phyloP scores from a whole-genome alignment of 1,139 yeast species.

The Kazachstania sp. region DNA sequence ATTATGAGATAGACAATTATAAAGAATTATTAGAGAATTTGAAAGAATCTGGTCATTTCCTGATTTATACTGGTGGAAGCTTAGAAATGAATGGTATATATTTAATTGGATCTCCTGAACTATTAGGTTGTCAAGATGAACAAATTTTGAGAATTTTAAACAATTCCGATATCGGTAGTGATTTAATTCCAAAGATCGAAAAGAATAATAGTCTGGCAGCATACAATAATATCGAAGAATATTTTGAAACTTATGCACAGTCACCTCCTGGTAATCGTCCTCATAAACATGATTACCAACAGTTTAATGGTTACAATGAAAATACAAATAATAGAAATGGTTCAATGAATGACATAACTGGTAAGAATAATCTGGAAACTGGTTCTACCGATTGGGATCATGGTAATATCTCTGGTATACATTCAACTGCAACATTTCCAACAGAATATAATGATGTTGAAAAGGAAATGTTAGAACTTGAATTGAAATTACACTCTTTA shows the following conservation, averaged over 20 bases:
- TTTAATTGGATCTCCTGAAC: constrained; percentile 32
- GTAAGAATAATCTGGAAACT: constrained; percentile 2
- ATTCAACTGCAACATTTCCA: background rate
- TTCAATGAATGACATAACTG: background rate
- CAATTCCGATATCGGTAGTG: constrained; percentile 34
- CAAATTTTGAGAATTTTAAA: constrained; percentile 30
- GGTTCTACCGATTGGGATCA: background rate
- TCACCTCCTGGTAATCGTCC: background rate
- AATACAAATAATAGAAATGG: background rate
- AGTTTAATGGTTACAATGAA: constrained; percentile 1
- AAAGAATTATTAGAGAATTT: constrained; percentile 43
- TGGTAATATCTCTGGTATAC: background rate
- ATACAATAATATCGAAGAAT: constrained; percentile 19
- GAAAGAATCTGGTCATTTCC: constrained; percentile 60
- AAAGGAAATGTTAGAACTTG: constrained; percentile 28
- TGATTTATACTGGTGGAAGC: constrained; percentile 62
- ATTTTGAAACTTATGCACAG: background rate
- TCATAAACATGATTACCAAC: background rate
- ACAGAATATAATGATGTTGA: constrained; percentile 29
- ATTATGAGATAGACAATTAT: constrained; percentile 55
- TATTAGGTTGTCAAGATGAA: constrained; percentile 31
- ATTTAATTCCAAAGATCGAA: constrained; percentile 28
- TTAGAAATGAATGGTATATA: constrained; percentile 60
- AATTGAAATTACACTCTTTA: constrained; percentile 26
- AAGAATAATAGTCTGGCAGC: constrained; percentile 25